Evolutionary conservation across 2,329 filamentous ascomycete genomes (phyloP).

Genomic region (Cladosporium sp.): DNA sequence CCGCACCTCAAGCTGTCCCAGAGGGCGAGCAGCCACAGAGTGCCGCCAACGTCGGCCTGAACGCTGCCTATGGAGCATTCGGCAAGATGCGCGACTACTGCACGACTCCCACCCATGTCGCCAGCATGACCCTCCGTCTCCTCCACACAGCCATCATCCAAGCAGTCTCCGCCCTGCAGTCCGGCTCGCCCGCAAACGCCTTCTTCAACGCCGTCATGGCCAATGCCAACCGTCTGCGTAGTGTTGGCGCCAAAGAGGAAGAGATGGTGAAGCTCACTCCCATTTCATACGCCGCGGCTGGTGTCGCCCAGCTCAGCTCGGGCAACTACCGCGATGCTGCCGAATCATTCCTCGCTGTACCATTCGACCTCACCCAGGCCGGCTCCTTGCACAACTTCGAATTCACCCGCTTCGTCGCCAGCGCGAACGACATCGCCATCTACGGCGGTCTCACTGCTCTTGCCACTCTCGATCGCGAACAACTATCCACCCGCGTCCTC

Average conservation of each 20-base stretch:
- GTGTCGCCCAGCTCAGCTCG: constrained; percentile 60
- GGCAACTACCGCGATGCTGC: constrained; percentile 68
- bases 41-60: constrained; percentile 53
- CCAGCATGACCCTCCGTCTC: constrained; percentile 77
- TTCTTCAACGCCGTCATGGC: constrained; percentile 61
- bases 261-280: constrained; percentile 58
- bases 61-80: constrained; percentile 73
- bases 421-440: constrained; percentile 83
- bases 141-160: constrained; percentile 77
- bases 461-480: constrained; percentile 79
- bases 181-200: constrained; percentile 22
- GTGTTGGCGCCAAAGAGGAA: constrained; percentile 51
- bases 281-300: constrained; percentile 66
- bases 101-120: constrained; percentile 77
- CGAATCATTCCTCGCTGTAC: constrained; percentile 65
- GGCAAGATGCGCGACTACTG: constrained; percentile 87
- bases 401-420: constrained; percentile 70
- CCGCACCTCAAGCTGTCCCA: constrained; percentile 13
- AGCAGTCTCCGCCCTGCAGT: constrained; percentile 58
- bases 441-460: constrained; percentile 90
- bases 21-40: constrained; percentile 25
- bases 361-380: constrained; percentile 48
- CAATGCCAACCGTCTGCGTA: constrained; percentile 53
- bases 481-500: constrained; percentile 73
- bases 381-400: constrained; percentile 51